Evolutionary conservation across 176 grass and related monocot species (phyloP).

Genomic region (Eragrostis curvula): DNA sequence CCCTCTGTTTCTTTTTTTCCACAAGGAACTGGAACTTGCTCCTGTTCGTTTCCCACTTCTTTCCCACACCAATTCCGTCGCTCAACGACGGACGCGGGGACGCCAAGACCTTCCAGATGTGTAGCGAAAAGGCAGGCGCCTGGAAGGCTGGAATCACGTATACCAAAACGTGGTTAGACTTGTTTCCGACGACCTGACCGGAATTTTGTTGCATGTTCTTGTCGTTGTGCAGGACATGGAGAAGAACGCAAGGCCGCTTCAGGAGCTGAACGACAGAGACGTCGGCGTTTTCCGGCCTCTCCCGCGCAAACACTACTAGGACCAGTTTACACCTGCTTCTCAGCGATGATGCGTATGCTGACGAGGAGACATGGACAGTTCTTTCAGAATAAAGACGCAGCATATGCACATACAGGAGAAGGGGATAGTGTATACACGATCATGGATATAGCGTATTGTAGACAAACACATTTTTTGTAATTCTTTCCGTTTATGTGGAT

Average conservation of each 20-base stretch:
- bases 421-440: background rate
- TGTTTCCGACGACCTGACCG: background rate
- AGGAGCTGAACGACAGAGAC: constrained; percentile 48
- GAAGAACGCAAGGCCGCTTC: constrained; percentile 72
- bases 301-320: constrained; percentile 11
- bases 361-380: background rate
- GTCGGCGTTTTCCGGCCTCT: constrained; percentile 51
- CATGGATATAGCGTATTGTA: background rate
- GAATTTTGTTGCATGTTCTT: background rate
- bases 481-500: background rate
- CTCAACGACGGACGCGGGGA: background rate
- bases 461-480: background rate
- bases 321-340: background rate
- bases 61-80: background rate
- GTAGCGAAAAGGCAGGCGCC: too few species aligned
- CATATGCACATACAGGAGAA: background rate
- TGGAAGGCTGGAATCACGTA: too few species aligned
- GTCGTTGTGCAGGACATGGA: constrained; percentile 39
- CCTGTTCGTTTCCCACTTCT: background rate
- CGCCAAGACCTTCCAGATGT: too few species aligned
- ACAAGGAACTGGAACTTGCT: background rate
- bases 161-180: background rate
- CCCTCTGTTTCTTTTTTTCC: background rate
- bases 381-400: background rate
- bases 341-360: background rate